A percentile compares a stretch with the other conserved stretches of the same genome.
phyloP scores from a whole-genome alignment of 768 basidiomycete species.

The Strobilomyces confusus region DNA sequence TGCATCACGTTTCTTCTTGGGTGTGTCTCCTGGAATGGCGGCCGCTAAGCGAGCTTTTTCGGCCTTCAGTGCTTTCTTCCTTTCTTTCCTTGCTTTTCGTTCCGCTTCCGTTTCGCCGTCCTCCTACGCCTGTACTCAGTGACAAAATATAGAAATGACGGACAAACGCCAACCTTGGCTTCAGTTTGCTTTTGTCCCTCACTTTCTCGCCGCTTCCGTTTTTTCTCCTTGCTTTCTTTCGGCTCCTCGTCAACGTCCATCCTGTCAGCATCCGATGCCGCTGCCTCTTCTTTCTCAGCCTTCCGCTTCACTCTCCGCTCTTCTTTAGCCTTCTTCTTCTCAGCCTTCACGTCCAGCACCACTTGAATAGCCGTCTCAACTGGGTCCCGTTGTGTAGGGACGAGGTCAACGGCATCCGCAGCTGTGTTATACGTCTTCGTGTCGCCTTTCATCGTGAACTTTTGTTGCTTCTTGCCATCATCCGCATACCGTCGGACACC shows the following conservation, averaged over 20 bases:
- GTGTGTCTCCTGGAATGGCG: slow-evolving; percentile 37
- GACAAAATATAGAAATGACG: slow-evolving; percentile 4
- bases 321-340: slow-evolving; percentile 79
- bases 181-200: slow-evolving; percentile 43
- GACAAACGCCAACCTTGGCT: slow-evolving; percentile 37
- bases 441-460: slow-evolving; percentile 78
- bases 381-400: slow-evolving; percentile 85
- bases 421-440: slow-evolving; percentile 81
- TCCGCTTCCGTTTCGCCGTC: slow-evolving; percentile 77
- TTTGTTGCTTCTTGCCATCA: slow-evolving; percentile 63
- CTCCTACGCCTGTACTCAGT: slow-evolving; percentile 26
- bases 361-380: slow-evolving; percentile 69
- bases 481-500: slow-evolving; percentile 65
- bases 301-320: slow-evolving; percentile 69
- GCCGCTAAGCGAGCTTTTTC: slow-evolving; percentile 57
- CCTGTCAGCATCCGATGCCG: slow-evolving; percentile 31
- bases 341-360: slow-evolving; percentile 80
- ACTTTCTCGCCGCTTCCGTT: slow-evolving; percentile 53
- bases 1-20: slow-evolving; percentile 36
- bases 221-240: slow-evolving; percentile 37
- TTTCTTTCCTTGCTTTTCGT: slow-evolving; percentile 76
- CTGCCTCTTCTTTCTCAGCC: slow-evolving; percentile 48
- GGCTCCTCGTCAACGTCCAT: slow-evolving; percentile 46
- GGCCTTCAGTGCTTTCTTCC: slow-evolving; percentile 73
- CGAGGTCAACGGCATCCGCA: slow-evolving; percentile 77